Evolutionary conservation across 768 basidiomycete species (phyloP).

Genomic region (Suillus spraguei): DNA sequence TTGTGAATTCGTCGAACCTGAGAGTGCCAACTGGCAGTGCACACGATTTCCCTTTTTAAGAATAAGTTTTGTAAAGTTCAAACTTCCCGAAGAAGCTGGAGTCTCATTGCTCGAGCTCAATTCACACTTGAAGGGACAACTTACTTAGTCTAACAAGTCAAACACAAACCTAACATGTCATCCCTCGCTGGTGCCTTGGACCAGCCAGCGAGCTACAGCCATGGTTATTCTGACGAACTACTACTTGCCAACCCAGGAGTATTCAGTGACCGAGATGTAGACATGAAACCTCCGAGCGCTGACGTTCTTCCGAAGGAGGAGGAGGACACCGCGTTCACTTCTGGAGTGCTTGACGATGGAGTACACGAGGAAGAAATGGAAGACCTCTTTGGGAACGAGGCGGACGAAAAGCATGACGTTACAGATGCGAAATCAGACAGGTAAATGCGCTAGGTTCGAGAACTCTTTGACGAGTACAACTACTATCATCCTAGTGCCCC

Average conservation of each 20-base stretch:
- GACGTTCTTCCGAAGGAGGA: conserved; percentile 15
- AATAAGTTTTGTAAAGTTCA: background rate
- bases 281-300: conserved; percentile 38
- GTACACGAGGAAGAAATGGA: conserved; percentile 55
- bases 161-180: conserved; percentile 44
- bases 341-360: conserved; percentile 15
- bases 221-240: conserved; percentile 18
- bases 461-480: conserved; percentile 14
- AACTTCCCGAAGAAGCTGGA: too few relatives aligned
- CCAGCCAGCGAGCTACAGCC: conserved; percentile 30
- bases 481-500: conserved; percentile 37
- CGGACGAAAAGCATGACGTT: conserved; percentile 39
- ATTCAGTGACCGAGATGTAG: conserved; percentile 37
- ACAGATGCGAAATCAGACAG: conserved; percentile 48
- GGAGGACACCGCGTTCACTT: conserved; percentile 21
- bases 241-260: conserved; percentile 11
- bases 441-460: conserved; percentile 33
- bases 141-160: background rate
- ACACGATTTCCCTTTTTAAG: background rate
- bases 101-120: conserved; percentile 2
- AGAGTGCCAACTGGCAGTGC: background rate
- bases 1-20: background rate
- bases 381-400: conserved; percentile 81
- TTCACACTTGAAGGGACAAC: background rate
- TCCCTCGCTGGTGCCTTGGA: conserved; percentile 62